Evolutionary conservation across 2,329 filamentous ascomycete species (phyloP), one percentile per base, ranked within the genome.

Genomic region (Colletotrichum chlorophyti): DNA sequence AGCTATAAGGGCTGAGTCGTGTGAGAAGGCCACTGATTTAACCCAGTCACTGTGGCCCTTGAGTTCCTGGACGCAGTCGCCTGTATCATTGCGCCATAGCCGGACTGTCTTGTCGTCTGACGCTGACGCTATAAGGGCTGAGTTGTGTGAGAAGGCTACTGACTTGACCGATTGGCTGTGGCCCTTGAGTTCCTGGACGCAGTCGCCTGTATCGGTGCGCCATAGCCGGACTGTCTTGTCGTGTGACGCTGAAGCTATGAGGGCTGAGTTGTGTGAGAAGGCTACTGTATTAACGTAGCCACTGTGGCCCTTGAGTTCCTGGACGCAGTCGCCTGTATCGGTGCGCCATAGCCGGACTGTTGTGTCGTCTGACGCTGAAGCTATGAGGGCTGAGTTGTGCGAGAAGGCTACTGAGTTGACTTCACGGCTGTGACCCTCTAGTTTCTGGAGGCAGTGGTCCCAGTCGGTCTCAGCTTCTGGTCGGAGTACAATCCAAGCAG

Each of bases 391-490:
- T 10, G 50, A 59, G 38, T 64, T 40, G 17, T 48, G 24, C 21
- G 58, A 63, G 50, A 64, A 64, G 3, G 38, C 46, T 1, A 61
- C 53, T 12, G 49, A 52, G 1, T 5, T 50, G 27, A 64, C 37
- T 2, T 2, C 19, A 12, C 48, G 14, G 4, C 12, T 45, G 42
- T 59, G 45, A 24, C 49, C 57, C 15, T 53, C n/a, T 5, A 63
- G 37, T 2, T 63, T 67, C 34, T 62, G 60, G 6, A 60, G 15
- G 47, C 62, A 65, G 10, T 57, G 21, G 21, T 50, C 24, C 65
- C 65, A 68, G 31, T 65, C 35, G 1, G 24, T 9, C n/a, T 63
- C 53, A 10, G 64, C 41, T 9, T 27, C 34, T 12, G 63, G 65
- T 12, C 19, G 6, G 3, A 24, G 35, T 26, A 7, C 40, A 51